Evolutionary conservation across 306 rosid species (phyloP).

Genomic region (Prosopis cineraria): DNA sequence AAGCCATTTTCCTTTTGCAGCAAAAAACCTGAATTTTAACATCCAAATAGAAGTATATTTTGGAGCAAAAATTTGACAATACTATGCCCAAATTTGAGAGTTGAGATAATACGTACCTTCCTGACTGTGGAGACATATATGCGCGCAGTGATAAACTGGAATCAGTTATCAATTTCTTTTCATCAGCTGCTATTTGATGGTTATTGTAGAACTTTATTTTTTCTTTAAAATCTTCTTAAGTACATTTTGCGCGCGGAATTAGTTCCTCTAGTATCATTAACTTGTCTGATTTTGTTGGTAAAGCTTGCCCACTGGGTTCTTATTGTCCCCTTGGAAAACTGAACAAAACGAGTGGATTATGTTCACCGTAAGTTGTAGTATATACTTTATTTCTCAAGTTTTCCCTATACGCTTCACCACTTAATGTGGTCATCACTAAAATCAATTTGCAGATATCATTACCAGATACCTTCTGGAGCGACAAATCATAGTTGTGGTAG

Average conservation of each 20-base stretch:
- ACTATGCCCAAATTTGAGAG: not conserved
- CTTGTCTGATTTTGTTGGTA: constrained; percentile 44
- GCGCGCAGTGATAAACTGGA: not conserved
- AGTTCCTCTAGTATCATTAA: not conserved
- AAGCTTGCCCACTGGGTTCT: constrained; percentile 89
- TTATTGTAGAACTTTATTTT: not conserved
- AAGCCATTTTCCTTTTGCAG: not conserved
- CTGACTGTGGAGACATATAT: not conserved
- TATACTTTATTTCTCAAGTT: not conserved
- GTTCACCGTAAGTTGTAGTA: constrained; percentile 75
- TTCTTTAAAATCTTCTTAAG: constrained; percentile 16
- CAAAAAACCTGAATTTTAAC: not conserved
- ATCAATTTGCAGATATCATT: constrained; percentile 64
- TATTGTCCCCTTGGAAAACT: constrained; percentile 70
- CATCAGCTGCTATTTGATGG: constrained; percentile 4
- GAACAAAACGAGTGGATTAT: constrained; percentile 59
- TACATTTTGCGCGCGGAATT: not conserved
- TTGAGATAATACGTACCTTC: not conserved
- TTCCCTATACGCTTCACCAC: not conserved
- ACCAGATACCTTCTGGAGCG: constrained; percentile 69
- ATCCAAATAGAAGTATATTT: not conserved
- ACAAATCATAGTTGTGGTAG: constrained; percentile 75
- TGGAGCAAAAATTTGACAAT: not conserved
- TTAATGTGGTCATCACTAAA: not conserved
- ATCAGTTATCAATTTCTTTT: constrained; percentile 1